Base-by-base conservation (phyloP, 2,329 filamentous ascomycete genomes). In the Elsinoe australis region DNA sequence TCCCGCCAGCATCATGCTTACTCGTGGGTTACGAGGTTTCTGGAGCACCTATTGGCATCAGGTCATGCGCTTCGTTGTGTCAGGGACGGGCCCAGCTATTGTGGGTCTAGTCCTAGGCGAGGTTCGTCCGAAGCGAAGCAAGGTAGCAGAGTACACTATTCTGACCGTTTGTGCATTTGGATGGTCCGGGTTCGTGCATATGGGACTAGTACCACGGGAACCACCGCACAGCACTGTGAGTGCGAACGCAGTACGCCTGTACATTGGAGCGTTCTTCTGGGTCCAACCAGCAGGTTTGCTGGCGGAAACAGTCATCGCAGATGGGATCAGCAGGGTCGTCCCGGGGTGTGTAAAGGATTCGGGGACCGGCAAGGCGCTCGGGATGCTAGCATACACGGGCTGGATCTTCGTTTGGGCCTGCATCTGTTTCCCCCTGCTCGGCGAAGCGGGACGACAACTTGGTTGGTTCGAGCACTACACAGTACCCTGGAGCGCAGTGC, bases 31-130 rank as follows among this genome's bases (percentile, higher is more conserved):
- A 1, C 44, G 58, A 4, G 59, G 59, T 7, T 56, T 62, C 22
- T 63, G 61, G 61, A 56, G 58, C 5, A 22, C 17, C 12, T 62
- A 57, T 47, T 63, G 61, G 61, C 61, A 63, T 49, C 61, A 62
- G 52, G 59, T 55, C 19, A 59, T 62, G 57, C 53, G 61, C 7
- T 51, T 53, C 39, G 48, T 53, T 5, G 54, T 55, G 1, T 53
- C 56, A 3, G 55, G 54, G 31, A 55, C 58, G 2, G 61, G 60
- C 4, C 50, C 56, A 22, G 55, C 52, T 26, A 4, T 63, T 2
- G 54, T 56, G 2, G 52, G 54, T 26, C 33, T 39, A 7, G n/a
- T 60, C 4, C 15, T 48, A 4, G 33, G 24, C 9, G 31, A 22
- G 7, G 34, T 12, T 12, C 26, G 50, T 0, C 39, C 60, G 12